Percentiles rank a stretch among this genome's conserved stretches.
Evolutionary conservation across 805 yeast genomes (phyloP).

Genomic region (Candida nemodendra): DNA sequence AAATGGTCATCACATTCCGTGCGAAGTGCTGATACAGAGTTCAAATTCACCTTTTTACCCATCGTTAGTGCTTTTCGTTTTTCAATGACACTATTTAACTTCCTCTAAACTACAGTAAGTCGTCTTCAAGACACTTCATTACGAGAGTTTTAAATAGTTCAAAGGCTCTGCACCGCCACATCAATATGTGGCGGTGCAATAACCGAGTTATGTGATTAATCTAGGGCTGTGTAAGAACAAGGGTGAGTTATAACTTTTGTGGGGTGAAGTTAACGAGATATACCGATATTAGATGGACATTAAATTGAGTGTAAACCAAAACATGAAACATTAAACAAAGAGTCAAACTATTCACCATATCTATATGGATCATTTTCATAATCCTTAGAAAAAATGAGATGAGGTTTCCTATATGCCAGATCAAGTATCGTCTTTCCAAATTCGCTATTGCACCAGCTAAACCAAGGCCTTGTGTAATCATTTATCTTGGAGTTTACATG

Average conservation of each 20-base stretch:
- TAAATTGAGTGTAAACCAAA: too few species aligned
- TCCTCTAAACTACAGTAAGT: too few species aligned
- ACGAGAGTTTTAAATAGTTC: too few species aligned
- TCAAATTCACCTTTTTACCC: conserved; percentile 32
- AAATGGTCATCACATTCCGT: conserved; percentile 50
- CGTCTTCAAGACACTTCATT: too few species aligned
- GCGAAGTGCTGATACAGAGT: conserved; percentile 48
- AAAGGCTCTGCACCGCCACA: conserved; percentile 2
- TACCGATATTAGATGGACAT: too few species aligned
- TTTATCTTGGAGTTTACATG: conserved; percentile 55
- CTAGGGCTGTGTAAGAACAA: too few species aligned
- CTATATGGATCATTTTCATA: conserved; percentile 16
- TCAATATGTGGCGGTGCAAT: conserved; percentile 1
- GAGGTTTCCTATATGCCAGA: conserved; percentile 70
- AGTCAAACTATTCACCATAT: too few species aligned
- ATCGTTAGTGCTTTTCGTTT: too few species aligned
- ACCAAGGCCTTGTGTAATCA: conserved; percentile 82
- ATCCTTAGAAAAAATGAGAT: conserved; percentile 57
- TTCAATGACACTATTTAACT: too few species aligned
- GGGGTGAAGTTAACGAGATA: too few species aligned
- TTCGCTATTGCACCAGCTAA: conserved; percentile 92
- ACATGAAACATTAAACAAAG: too few species aligned
- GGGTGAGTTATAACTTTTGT: too few species aligned
- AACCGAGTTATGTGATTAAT: neutral
- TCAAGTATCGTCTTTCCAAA: conserved; percentile 85